These are phyloP conservation scores for Nannizziopsis barbatae DNA, from an alignment of 2,329 filamentous ascomycete species.

Conservation along the genomic window DNA sequence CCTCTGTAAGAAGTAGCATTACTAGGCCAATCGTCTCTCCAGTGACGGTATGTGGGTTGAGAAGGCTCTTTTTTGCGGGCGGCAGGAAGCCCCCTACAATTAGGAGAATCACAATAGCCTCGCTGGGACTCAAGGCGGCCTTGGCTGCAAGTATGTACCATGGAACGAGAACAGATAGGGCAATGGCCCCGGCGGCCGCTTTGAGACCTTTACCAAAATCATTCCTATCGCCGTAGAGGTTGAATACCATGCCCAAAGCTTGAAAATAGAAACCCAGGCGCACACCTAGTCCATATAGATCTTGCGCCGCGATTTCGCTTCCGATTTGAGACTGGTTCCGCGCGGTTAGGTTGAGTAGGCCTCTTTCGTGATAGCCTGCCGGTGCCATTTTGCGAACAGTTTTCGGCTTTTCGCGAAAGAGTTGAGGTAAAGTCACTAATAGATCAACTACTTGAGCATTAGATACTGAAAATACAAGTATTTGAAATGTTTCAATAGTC, in stretches of 20 bases:
- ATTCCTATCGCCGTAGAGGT: background rate
- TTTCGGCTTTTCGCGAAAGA: no score
- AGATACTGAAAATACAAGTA: no score
- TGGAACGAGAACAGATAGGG: background rate
- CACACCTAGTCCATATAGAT: constrained; percentile 1
- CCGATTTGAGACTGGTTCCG: background rate
- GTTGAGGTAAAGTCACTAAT: no score
- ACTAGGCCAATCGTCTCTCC: background rate
- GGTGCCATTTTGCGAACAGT: no score
- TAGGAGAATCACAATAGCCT: background rate
- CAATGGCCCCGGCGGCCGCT: background rate
- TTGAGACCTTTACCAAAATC: constrained; percentile 2
- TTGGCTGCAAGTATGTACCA: background rate
- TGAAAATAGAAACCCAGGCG: constrained; percentile 1
- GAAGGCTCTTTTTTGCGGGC: background rate
- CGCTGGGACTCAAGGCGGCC: background rate
- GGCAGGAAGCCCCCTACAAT: background rate
- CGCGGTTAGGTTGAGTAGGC: no score
- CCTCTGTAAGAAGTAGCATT: background rate
- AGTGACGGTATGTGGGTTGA: background rate
- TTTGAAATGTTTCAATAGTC: no score
- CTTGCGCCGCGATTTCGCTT: background rate
- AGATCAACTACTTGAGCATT: no score
- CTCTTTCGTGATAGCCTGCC: no score
- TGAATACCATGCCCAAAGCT: background rate